Evolutionary conservation across 2,329 filamentous ascomycete genomes (phyloP).

Genomic region (Botryotinia calthae): DNA sequence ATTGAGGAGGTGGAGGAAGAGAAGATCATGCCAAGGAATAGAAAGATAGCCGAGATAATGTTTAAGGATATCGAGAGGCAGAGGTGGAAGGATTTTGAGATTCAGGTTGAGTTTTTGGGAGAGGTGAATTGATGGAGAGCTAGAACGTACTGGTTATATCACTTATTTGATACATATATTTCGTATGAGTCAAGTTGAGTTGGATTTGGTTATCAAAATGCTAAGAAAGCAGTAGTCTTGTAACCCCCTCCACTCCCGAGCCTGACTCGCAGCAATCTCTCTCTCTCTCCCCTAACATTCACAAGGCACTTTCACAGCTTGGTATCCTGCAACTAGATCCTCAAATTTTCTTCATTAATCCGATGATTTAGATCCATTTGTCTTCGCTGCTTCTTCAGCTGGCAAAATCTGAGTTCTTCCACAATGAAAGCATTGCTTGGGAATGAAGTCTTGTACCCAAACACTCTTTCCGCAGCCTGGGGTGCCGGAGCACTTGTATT

Average conservation of each 20-base stretch:
- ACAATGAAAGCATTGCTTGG: background rate
- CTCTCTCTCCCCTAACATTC: background rate
- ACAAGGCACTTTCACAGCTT: background rate
- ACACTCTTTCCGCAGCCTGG: background rate
- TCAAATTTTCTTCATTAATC: no score
- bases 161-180: background rate
- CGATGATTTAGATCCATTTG: background rate
- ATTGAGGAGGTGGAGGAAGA: conserved; percentile 25
- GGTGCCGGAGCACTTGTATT: background rate
- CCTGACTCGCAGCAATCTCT: background rate
- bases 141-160: background rate
- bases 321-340: background rate
- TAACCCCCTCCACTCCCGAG: background rate
- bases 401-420: background rate
- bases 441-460: background rate
- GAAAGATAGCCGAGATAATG: background rate
- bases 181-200: accelerated
- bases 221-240: no score
- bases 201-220: no score
- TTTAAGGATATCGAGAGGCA: background rate
- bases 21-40: background rate
- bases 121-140: background rate
- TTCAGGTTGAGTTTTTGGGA: background rate
- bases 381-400: background rate
- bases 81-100: conserved; percentile 8